Evolutionary conservation across 345 rosid genomes (phyloP).

Genomic region (Cardamine occulta): DNA sequence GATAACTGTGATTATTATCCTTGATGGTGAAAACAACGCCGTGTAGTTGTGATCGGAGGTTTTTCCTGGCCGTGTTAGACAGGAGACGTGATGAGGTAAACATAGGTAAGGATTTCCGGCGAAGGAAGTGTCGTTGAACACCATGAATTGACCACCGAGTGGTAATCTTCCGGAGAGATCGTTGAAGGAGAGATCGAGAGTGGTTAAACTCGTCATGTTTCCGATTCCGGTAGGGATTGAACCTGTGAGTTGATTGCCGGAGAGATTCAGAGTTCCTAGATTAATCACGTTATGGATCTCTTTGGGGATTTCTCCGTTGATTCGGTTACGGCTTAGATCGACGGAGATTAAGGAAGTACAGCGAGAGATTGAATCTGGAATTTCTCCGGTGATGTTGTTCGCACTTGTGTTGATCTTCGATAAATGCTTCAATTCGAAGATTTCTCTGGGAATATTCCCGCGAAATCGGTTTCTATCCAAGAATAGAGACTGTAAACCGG

Average conservation of each 20-base stretch:
- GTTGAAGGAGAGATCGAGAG: slow-evolving; percentile 77
- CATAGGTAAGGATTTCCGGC: slow-evolving; percentile 76
- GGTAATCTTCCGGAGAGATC: slow-evolving; percentile 70
- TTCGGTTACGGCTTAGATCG: slow-evolving; percentile 71
- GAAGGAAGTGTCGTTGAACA: slow-evolving; percentile 70
- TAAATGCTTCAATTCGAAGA: slow-evolving; percentile 56
- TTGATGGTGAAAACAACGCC: slow-evolving; percentile 47
- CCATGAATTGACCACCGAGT: slow-evolving; percentile 71
- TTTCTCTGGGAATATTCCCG: slow-evolving; percentile 61
- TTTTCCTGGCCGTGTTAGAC: slow-evolving; percentile 42
- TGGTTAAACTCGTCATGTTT: slow-evolving; percentile 72
- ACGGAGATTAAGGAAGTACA: slow-evolving; percentile 56
- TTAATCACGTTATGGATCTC: slow-evolving; percentile 53
- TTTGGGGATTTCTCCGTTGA: slow-evolving; percentile 66
- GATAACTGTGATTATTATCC: slow-evolving; percentile 52
- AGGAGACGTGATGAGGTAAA: slow-evolving; percentile 48
- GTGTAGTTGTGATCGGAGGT: slow-evolving; percentile 41
- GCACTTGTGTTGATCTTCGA: slow-evolving; percentile 55
- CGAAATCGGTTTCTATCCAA: slow-evolving; percentile 61
- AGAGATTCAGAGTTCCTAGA: slow-evolving; percentile 67
- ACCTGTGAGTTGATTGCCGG: slow-evolving; percentile 72
- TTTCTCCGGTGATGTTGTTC: slow-evolving; percentile 65
- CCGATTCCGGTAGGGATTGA: slow-evolving; percentile 65
- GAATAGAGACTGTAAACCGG: slow-evolving; percentile 47
- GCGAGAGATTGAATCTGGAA: slow-evolving; percentile 56